phyloP scores from a whole-genome alignment of 2,329 filamentous ascomycete species.

The Penicillium digitatum region DNA sequence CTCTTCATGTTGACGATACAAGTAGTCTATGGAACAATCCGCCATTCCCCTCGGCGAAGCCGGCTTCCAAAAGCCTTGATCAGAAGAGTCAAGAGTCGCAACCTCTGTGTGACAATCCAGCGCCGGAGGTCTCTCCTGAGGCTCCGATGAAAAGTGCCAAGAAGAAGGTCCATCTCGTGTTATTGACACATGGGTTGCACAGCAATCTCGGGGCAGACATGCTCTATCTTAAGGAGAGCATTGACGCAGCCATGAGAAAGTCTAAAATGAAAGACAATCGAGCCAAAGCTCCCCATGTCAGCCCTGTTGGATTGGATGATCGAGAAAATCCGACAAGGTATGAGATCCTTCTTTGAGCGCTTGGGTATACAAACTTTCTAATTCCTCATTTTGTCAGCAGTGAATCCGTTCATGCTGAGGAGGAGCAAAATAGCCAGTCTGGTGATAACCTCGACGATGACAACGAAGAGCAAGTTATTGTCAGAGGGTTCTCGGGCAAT shows the following conservation, averaged over 20 bases:
- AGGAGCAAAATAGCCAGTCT: background rate
- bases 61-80: constrained; percentile 41
- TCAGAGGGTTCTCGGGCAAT: constrained; percentile 85
- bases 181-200: constrained; percentile 90
- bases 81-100: constrained; percentile 17
- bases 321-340: background rate
- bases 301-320: background rate
- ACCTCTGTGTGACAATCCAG: constrained; percentile 16
- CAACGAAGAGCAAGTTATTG: constrained; percentile 71
- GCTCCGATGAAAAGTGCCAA: constrained; percentile 22
- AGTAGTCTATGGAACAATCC: constrained; percentile 91
- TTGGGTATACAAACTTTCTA: background rate
- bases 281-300: constrained; percentile 39
- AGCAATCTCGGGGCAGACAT: constrained; percentile 95
- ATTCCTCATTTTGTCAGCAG: background rate
- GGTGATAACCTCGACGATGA: constrained; percentile 37
- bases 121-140: constrained; percentile 1
- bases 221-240: constrained; percentile 95
- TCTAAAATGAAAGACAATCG: constrained; percentile 60
- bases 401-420: background rate
- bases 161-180: constrained; percentile 71
- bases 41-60: constrained; percentile 57
- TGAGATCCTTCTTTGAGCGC: background rate
- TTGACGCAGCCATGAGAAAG: constrained; percentile 75
- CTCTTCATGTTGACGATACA: constrained; percentile 79